phyloP scores from a whole-genome alignment of 73 alveolate species.

The Paraurostyla sp. region DNA sequence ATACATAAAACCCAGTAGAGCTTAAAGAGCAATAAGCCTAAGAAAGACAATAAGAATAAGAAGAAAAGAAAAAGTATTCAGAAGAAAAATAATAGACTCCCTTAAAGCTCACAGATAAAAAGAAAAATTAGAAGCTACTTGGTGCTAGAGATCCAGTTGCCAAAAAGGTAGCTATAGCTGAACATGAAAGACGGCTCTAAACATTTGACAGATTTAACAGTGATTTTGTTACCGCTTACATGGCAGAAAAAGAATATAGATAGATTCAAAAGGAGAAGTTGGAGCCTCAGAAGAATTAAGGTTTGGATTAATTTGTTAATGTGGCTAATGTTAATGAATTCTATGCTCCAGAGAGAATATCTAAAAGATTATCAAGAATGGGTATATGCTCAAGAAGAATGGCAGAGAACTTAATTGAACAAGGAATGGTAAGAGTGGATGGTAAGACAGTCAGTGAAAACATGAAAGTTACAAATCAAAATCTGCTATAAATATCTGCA shows the following conservation, averaged over 20 bases:
- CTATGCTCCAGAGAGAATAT: constrained; percentile 67
- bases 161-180: constrained; percentile 16
- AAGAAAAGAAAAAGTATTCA: background rate
- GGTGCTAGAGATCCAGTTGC: constrained; percentile 46
- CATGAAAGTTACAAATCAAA: constrained; percentile 71
- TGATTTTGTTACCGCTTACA: constrained; percentile 48
- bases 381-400: constrained; percentile 88
- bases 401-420: constrained; percentile 85
- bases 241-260: background rate
- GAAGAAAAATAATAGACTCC: background rate
- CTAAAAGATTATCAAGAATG: constrained; percentile 80
- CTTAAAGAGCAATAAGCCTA: background rate
- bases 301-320: constrained; percentile 32
- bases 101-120: background rate
- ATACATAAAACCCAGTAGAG: constrained; percentile 26
- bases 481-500: constrained; percentile 74
- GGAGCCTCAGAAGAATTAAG: too few relatives aligned
- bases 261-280: background rate
- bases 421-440: constrained; percentile 86
- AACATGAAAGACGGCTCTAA: constrained; percentile 37
- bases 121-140: background rate
- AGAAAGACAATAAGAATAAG: constrained; percentile 1
- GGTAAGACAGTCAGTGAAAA: constrained; percentile 72
- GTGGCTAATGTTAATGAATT: constrained; percentile 60
- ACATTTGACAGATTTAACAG: constrained; percentile 52